Evolutionary conservation across 2,329 filamentous ascomycete genomes (phyloP).

Genomic region (Fusarium vanettenii): DNA sequence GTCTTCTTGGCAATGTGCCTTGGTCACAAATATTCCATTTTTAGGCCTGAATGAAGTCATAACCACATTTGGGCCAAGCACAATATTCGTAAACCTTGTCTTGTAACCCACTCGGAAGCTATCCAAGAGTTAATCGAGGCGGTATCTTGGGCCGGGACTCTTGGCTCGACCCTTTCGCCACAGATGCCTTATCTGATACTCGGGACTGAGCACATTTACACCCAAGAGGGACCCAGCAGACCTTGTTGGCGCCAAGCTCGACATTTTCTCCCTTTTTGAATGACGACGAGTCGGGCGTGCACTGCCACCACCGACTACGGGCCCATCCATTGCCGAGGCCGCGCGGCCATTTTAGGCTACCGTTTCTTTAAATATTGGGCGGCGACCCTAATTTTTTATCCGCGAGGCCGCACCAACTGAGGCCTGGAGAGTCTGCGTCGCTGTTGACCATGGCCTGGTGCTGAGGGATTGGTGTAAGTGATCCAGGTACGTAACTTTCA

Average conservation of each 20-base stretch:
- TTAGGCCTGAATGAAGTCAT: not conserved
- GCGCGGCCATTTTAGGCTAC: slow-evolving; percentile 28
- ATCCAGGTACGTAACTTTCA: not conserved
- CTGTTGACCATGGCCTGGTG: slow-evolving; percentile 15
- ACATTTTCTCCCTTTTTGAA: not conserved
- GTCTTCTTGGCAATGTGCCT: not conserved
- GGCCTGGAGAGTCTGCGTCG: not conserved
- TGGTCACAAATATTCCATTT: not conserved
- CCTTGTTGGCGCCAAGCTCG: not conserved
- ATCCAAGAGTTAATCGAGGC: not conserved
- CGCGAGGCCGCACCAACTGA: not conserved
- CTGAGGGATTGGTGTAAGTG: not conserved
- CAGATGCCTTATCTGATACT: not conserved
- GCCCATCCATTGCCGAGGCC: slow-evolving; percentile 32
- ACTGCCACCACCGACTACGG: slow-evolving; percentile 38
- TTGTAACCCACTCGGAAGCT: not conserved
- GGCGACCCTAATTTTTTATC: not conserved
- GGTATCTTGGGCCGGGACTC: not conserved
- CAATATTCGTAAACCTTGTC: not conserved
- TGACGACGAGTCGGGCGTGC: slow-evolving; percentile 31
- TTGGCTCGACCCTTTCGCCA: not conserved
- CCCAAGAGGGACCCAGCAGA: not conserved
- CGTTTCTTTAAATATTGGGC: slow-evolving; percentile 19
- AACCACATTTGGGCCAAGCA: not conserved
- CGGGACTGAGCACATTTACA: not conserved